A percentile compares a stretch with the other conserved stretches of the same genome.
These are phyloP conservation scores for Ophiostoma perfectum DNA, from an alignment of 2,329 filamentous ascomycete species.

Conservation along the genomic window DNA sequence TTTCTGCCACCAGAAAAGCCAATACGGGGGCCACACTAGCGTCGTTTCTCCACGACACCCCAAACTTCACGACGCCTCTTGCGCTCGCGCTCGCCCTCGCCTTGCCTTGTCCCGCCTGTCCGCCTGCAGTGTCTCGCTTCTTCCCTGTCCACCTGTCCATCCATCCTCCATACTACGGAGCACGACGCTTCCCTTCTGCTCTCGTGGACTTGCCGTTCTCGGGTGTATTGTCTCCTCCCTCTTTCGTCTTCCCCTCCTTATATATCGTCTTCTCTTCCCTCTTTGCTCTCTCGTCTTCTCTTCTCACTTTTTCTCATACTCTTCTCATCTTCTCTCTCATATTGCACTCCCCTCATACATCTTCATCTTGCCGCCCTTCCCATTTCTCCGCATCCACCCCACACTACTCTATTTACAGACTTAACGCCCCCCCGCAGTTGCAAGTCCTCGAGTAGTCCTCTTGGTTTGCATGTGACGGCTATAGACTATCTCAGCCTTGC, in stretches of 20 bases:
- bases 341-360: background rate
- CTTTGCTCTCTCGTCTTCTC: background rate
- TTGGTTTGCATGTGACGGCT: constrained; percentile 9
- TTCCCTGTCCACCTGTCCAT: background rate
- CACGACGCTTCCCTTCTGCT: too few relatives aligned
- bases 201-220: background rate
- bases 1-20: background rate
- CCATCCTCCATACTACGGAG: background rate
- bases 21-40: background rate
- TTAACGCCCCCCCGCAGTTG: background rate
- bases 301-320: background rate
- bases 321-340: background rate
- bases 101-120: background rate
- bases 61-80: constrained; percentile 7
- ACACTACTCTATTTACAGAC: constrained; percentile 4
- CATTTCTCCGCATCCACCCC: constrained; percentile 8
- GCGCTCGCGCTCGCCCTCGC: background rate
- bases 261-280: background rate
- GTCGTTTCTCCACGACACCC: background rate
- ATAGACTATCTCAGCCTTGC: background rate
- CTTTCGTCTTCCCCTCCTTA: background rate
- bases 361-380: background rate
- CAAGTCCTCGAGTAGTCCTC: background rate
- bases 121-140: background rate
- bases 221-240: background rate